A percentile compares a stretch with the other conserved stretches of the same genome.
These are phyloP conservation scores for Plantago major DNA, from an alignment of 257 asterid species.

Conservation along the genomic window DNA sequence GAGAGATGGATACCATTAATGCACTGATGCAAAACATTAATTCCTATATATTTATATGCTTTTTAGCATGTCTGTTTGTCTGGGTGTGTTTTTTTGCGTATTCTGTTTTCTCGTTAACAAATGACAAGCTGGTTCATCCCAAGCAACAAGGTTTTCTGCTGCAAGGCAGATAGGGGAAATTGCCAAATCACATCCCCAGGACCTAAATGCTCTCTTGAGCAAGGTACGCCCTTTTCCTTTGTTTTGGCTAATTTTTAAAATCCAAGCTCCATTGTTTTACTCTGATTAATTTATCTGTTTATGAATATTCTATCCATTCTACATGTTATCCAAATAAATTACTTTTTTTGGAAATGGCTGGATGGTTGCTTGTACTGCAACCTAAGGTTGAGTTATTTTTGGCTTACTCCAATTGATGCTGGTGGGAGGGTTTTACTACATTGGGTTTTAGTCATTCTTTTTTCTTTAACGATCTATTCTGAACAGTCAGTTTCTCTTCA, in stretches of 20 bases:
- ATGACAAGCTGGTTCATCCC: conserved; percentile 90
- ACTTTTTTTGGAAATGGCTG: neutral
- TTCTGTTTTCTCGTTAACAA: conserved; percentile 46
- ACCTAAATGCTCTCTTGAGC: conserved; percentile 75
- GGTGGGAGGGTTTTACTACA: no score
- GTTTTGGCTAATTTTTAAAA: no score
- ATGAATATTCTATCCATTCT: neutral
- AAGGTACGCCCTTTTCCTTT: conserved; percentile 46
- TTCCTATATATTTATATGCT: neutral
- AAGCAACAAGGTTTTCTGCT: conserved; percentile 92
- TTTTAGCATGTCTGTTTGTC: no score
- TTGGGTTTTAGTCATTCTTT: no score
- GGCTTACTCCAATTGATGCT: neutral
- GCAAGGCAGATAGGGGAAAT: conserved; percentile 98
- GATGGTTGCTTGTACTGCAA: conserved; percentile 1
- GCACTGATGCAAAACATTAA: no score
- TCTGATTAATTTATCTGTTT: neutral
- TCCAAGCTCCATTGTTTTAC: neutral
- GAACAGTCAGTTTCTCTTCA: no score
- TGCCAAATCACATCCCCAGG: conserved; percentile 97
- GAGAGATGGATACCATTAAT: neutral
- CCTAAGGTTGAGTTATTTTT: neutral
- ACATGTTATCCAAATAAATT: no score
- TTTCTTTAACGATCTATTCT: no score
- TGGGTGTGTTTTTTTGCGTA: conserved; percentile 13